Evolutionary conservation across 345 rosid genomes (phyloP).

Genomic region (Ceriops tagal): DNA sequence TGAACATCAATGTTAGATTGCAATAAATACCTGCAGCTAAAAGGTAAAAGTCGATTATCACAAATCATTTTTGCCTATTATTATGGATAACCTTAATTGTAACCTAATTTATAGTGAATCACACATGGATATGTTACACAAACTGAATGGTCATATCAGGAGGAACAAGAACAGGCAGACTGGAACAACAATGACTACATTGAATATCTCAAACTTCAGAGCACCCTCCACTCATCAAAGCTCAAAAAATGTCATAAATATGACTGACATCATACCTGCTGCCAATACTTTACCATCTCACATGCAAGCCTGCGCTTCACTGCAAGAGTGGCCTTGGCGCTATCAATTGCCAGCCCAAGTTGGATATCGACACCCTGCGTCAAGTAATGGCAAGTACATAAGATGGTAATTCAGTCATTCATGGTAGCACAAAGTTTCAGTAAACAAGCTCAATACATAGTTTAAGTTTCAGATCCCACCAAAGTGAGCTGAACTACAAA

Average conservation of each 20-base stretch:
- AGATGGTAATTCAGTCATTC: background rate
- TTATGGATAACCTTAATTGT: too few species aligned
- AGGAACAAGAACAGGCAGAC: background rate
- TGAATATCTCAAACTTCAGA: conserved; percentile 6
- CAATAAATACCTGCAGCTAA: too few species aligned
- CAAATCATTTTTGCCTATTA: too few species aligned
- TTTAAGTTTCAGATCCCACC: too few species aligned
- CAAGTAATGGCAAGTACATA: conserved; percentile 11
- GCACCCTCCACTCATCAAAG: conserved; percentile 1
- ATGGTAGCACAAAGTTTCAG: too few species aligned
- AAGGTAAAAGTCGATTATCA: too few species aligned
- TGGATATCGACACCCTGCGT: conserved; percentile 91
- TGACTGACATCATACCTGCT: conserved; percentile 59
- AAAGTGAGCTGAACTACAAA: too few species aligned
- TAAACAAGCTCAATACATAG: too few species aligned
- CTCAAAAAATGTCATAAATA: background rate
- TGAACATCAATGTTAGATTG: too few species aligned
- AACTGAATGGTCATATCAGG: too few species aligned
- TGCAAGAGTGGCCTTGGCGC: conserved; percentile 96
- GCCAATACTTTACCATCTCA: conserved; percentile 99
- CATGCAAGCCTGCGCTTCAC: conserved; percentile 99
- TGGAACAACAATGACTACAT: background rate
- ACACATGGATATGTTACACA: too few species aligned
- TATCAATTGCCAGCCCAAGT: conserved; percentile 98
- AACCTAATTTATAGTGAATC: too few species aligned